Evolutionary conservation across 2,329 filamentous ascomycete genomes (phyloP).

Genomic region (Cladosporium sp.): DNA sequence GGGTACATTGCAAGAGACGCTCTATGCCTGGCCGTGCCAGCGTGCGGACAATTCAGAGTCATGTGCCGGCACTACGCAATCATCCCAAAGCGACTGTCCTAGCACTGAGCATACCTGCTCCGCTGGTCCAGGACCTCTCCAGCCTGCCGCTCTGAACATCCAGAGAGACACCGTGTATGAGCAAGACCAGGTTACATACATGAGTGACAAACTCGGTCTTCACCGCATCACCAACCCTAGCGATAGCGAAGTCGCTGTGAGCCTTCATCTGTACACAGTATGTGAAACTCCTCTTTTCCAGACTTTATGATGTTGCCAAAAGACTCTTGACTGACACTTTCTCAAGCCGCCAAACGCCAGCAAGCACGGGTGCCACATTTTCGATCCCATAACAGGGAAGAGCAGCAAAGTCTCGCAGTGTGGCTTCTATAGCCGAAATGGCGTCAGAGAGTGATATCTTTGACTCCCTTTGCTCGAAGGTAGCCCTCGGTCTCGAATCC

Average conservation of each 20-base stretch:
- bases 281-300: constrained; percentile 27
- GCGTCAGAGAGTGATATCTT: not conserved
- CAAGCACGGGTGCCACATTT: constrained; percentile 75
- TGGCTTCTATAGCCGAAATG: constrained; percentile 53
- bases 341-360: constrained; percentile 86
- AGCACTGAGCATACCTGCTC: constrained; percentile 29
- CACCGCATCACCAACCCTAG: constrained; percentile 78
- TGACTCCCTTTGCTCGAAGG: not conserved
- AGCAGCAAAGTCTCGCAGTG: constrained; percentile 67
- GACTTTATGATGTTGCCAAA: constrained; percentile 1
- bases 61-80: constrained; percentile 17
- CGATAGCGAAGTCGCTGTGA: constrained; percentile 69
- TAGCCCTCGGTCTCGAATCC: no score
- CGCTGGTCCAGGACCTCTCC: constrained; percentile 31
- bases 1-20: constrained; percentile 74
- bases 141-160: constrained; percentile 49
- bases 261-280: constrained; percentile 62
- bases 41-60: constrained; percentile 32
- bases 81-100: constrained; percentile 23
- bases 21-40: constrained; percentile 65
- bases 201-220: constrained; percentile 82
- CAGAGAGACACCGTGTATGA: constrained; percentile 65
- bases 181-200: constrained; percentile 77
- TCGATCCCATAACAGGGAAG: constrained; percentile 71
- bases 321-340: constrained; percentile 46